phyloP scores from a whole-genome alignment of 306 rosid genomes.

The Cicer chorassanicum region DNA sequence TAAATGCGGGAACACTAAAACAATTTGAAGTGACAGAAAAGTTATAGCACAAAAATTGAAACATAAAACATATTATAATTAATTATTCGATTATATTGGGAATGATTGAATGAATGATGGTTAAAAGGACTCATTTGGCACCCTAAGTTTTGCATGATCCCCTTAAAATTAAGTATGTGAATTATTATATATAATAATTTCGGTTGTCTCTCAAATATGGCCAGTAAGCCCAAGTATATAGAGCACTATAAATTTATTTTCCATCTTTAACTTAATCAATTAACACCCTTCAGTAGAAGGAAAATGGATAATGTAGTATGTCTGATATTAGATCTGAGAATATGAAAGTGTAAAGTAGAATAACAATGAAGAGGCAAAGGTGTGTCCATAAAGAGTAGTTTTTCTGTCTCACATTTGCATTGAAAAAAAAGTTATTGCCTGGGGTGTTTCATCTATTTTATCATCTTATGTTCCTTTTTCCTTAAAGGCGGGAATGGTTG shows the following conservation, averaged over 20 bases:
- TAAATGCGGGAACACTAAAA: no score
- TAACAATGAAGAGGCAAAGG: conserved; percentile 41
- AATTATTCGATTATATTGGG: no score
- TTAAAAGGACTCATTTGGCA: no score
- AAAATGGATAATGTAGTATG: conserved; percentile 46
- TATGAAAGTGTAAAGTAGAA: conserved; percentile 49
- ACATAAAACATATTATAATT: no score
- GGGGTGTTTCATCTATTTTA: conserved; percentile 31
- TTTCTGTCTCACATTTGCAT: conserved; percentile 41
- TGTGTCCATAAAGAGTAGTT: conserved; percentile 40
- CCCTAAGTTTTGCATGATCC: conserved; percentile 12
- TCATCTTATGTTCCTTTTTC: conserved; percentile 38
- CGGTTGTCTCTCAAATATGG: conserved; percentile 29
- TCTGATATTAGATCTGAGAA: conserved; percentile 46
- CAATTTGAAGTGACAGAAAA: no score
- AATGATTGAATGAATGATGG: no score
- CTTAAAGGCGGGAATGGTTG: conserved; percentile 72
- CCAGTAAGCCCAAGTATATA: conserved; percentile 28
- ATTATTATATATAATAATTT: conserved; percentile 5
- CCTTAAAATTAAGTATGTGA: not conserved
- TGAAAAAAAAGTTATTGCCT: conserved; percentile 37
- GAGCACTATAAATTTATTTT: conserved; percentile 38
- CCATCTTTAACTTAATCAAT: conserved; percentile 45
- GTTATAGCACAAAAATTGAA: no score
- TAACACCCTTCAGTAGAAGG: conserved; percentile 47